Base-by-base conservation (phyloP, 805 yeast species). In the Sporopachydermia quercuum region DNA sequence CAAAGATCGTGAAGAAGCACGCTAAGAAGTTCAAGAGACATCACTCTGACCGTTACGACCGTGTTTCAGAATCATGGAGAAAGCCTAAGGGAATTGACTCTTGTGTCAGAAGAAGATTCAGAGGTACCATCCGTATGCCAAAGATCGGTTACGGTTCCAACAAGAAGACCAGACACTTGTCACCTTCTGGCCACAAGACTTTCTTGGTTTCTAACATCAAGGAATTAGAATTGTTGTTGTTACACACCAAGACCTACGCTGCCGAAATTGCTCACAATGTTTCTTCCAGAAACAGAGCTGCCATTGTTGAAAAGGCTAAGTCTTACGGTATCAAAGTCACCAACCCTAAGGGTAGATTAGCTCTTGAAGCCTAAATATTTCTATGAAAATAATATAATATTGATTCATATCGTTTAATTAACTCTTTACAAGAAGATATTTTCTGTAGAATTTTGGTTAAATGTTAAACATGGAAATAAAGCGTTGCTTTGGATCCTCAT, bases 41-140 rank as follows among this genome's bases (percentile, higher is more conserved):
- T 71, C 98, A 91, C 78, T 86, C 96, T 70, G 99, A 91, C 81
- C 85, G 96, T 74, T 89, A 86, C 74, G 79, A 78, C 78, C 87
- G 99, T 74, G 96, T 91, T 58, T 73, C 84, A 62, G 96, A 85
- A 74, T 80, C 78, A 79, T 93, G 98, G 98, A 91, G 99, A 85
- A 89, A 91, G 76, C 99, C 93, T 75, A 91, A 91, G 84, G 99
- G 99, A 91, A 91, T 91, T 67, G 99, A 91, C 78, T 87, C 97
- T 57, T 78, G 85, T 74, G 96, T 93, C 68, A 91, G 99, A 78
- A 89, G 98, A 78, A 81, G 91, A 78, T 91, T 91, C 94, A 85
- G 96, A 80, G 98, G 98, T 65, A 81, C 89, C 72, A 84, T 91
- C 66, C 76, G 87, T 61, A 94, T 89, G 78, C 99, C 99, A 77